Base-by-base conservation (phyloP, 2,329 filamentous ascomycete species). In the Cladophialophora chaetospira region DNA sequence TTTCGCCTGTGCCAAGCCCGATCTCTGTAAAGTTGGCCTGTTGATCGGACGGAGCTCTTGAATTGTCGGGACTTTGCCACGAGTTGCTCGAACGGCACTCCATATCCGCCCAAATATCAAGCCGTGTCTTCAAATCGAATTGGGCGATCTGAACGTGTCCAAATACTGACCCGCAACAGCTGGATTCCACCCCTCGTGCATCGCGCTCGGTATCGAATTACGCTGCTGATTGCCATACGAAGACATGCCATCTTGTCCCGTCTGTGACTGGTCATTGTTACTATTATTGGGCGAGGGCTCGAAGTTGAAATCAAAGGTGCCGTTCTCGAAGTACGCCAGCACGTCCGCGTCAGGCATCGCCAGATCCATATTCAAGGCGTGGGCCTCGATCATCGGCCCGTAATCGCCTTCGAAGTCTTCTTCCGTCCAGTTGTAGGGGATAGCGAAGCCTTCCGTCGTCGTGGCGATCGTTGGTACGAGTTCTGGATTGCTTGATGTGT, bases 321-420 rank as follows among this genome's bases (percentile, higher is more conserved):
- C 43, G 38, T 43, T 49, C 13, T 52, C 52, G 25, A 59, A 55
- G n/a, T 53, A 53, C 3, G 35, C 56, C 40, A 55, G 28, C 23
- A 49, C 29, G 21, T 53, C 54, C 10, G 49, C 50, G 17, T 57
- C 58, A 17, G 50, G 43, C 38, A 60, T 43, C 40, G 53, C 54
- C 23, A 60, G 51, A 29, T 60, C 58, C 58, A 60, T 60, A 21
- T 57, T 51, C 54, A 60, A 25, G 26, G 58, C 58, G 33, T 60
- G 58, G 11, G 53, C 58, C 28, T 60, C 50, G 10, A 51, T 43
- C 35, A 60, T 60, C 44, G 38, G n/a, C 5, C 58, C 53, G 21
- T 51, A 57, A 23, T 56, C 33, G 29, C 31, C 40, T n/a, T 53
- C 58, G 11, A 54, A 54, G 28, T 55, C 51, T 25, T 35, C 52